phyloP scores from a whole-genome alignment of 2,329 filamentous ascomycete genomes.

The Beauveria caledonica region DNA sequence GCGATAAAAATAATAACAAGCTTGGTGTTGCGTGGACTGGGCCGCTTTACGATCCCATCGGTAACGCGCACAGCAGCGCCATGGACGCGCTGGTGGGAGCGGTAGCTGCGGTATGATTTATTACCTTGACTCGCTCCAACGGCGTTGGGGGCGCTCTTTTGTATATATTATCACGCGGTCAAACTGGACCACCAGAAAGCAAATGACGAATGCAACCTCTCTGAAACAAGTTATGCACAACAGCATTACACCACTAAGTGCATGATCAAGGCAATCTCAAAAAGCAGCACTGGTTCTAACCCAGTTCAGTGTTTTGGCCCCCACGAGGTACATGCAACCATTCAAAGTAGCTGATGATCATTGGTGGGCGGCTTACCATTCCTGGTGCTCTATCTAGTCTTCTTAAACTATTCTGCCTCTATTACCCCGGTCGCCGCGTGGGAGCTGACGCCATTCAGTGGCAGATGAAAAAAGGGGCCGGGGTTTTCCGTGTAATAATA shows the following conservation, averaged over 20 bases:
- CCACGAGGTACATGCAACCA: background rate
- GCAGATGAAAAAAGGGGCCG: background rate
- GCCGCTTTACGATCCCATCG: slow-evolving; percentile 42
- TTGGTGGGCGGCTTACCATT: background rate
- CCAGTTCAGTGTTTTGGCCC: background rate
- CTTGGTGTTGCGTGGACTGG: slow-evolving; percentile 60
- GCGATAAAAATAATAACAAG: slow-evolving; percentile 34
- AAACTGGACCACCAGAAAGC: no score
- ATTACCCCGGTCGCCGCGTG: background rate
- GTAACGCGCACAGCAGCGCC: slow-evolving; percentile 55
- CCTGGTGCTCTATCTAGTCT: no score
- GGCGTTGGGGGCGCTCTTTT: background rate
- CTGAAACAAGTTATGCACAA: background rate
- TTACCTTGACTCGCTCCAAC: background rate
- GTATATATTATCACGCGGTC: background rate
- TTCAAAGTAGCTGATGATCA: background rate
- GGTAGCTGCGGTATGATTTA: slow-evolving; percentile 27
- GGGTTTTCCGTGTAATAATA: background rate
- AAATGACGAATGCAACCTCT: no score
- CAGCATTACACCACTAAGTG: background rate
- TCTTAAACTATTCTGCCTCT: background rate
- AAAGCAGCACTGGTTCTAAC: background rate
- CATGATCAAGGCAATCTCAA: background rate
- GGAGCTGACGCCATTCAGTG: background rate
- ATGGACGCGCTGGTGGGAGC: slow-evolving; percentile 61